A percentile compares a stretch with the other conserved stretches of the same genome.
Conservation (phyloP, 495 filamentous ascomycete genomes). For the Pseudoneurospora amorphoporcata region DNA sequence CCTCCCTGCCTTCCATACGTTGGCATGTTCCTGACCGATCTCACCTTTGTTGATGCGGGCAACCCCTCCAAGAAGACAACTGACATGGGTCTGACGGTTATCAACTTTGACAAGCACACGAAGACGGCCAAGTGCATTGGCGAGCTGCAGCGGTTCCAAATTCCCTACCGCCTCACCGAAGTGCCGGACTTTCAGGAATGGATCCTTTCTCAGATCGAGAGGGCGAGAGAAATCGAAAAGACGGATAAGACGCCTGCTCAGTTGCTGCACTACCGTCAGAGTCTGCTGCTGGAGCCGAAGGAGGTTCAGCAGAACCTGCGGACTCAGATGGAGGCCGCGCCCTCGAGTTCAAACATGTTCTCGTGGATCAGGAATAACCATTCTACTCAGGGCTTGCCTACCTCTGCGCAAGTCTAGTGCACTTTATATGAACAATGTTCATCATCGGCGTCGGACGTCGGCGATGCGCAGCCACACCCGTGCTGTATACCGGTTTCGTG, state of each 20-base stretch:
- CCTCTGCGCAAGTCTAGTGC: constrained; percentile 10
- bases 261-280: constrained; percentile 75
- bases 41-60: constrained; percentile 83
- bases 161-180: constrained; percentile 79
- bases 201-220: constrained; percentile 76
- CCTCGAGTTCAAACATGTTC: constrained; percentile 19
- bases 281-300: constrained; percentile 75
- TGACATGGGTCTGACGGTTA: constrained; percentile 53
- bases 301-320: constrained; percentile 42
- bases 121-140: constrained; percentile 92
- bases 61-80: constrained; percentile 62
- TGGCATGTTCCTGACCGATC: constrained; percentile 89
- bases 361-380: constrained; percentile 22
- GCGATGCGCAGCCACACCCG: neutral
- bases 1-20: constrained; percentile 93
- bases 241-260: constrained; percentile 52
- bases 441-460: neutral
- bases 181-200: constrained; percentile 88
- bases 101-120: constrained; percentile 98
- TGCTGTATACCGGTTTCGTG: neutral
- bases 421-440: neutral
- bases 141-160: constrained; percentile 93
- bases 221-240: constrained; percentile 70
- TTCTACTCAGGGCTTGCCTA: constrained; percentile 6
- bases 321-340: constrained; percentile 37